Percentiles rank a stretch among this genome's conserved stretches.
phyloP scores from a whole-genome alignment of 257 asterid genomes.

The Solanum dulcamara region DNA sequence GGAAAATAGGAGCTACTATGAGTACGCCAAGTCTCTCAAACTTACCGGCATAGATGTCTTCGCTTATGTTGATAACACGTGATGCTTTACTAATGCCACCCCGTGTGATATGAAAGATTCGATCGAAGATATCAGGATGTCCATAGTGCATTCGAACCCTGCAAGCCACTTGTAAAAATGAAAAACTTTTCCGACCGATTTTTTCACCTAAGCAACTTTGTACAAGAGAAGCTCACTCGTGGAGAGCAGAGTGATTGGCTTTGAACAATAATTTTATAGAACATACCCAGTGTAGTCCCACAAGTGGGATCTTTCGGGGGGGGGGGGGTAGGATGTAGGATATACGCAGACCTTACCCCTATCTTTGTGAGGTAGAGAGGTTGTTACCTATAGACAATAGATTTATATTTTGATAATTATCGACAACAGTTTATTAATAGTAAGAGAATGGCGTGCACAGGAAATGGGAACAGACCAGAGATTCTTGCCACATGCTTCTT shows the following conservation, averaged over 20 bases:
- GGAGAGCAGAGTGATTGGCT: neutral
- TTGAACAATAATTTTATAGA: neutral
- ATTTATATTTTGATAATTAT: neutral
- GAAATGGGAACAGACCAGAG: neutral
- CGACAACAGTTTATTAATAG: neutral
- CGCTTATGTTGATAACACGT: slow-evolving; percentile 92
- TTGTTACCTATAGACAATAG: neutral
- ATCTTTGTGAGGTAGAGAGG: neutral
- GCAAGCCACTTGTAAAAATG: slow-evolving; percentile 11
- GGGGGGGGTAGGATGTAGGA: neutral
- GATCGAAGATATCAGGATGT: slow-evolving; percentile 96
- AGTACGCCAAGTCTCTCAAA: neutral
- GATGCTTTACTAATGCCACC: slow-evolving; percentile 99
- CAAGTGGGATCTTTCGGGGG: neutral
- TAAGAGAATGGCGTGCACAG: neutral
- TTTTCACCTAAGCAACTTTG: neutral
- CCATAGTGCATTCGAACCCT: slow-evolving; percentile 99
- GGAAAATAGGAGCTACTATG: neutral
- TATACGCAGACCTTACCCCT: neutral
- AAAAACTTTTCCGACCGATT: neutral
- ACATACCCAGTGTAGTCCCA: neutral
- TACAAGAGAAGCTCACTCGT: neutral
- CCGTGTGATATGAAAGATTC: slow-evolving; percentile 87
- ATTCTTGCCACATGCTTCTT: neutral
- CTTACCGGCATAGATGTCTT: slow-evolving; percentile 88